phyloP scores from a whole-genome alignment of 192 early-diverging fungal genomes.

The Umbelopsis sp. region DNA sequence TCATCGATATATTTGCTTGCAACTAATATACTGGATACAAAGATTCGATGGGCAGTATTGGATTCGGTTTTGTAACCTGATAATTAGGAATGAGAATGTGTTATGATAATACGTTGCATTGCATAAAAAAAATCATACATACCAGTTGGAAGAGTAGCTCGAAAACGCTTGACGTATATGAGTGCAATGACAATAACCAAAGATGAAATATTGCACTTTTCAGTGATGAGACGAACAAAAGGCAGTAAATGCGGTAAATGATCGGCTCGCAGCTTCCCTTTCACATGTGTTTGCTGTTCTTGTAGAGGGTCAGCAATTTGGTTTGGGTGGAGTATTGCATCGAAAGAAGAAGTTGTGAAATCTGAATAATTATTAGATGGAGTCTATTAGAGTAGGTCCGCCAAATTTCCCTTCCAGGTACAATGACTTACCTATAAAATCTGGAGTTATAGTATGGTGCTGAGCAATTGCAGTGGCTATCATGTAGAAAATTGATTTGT shows the following conservation, averaged over 20 bases:
- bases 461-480: neutral
- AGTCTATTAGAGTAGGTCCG: neutral
- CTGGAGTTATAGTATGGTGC: neutral
- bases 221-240: conserved; percentile 39
- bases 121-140: neutral
- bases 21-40: conserved; percentile 38
- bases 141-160: conserved; percentile 35
- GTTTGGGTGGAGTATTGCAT: conserved; percentile 37
- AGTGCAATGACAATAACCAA: conserved; percentile 38
- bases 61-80: conserved; percentile 39
- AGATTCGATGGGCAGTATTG: conserved; percentile 42
- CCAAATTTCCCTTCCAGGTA: neutral
- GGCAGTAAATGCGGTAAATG: conserved; percentile 39
- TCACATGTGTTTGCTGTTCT: neutral
- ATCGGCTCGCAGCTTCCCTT: conserved; percentile 7
- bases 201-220: conserved; percentile 35
- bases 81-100: neutral
- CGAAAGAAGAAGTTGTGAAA: conserved; percentile 41
- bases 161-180: conserved; percentile 42
- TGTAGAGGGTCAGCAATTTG: neutral
- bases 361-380: conserved; percentile 13
- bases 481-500: neutral
- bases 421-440: conserved; percentile 10
- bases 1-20: conserved; percentile 44
- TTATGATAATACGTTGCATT: neutral